Evolutionary conservation across 495 filamentous ascomycete genomes (phyloP).

Genomic region (Chaetomium cochliodes): DNA sequence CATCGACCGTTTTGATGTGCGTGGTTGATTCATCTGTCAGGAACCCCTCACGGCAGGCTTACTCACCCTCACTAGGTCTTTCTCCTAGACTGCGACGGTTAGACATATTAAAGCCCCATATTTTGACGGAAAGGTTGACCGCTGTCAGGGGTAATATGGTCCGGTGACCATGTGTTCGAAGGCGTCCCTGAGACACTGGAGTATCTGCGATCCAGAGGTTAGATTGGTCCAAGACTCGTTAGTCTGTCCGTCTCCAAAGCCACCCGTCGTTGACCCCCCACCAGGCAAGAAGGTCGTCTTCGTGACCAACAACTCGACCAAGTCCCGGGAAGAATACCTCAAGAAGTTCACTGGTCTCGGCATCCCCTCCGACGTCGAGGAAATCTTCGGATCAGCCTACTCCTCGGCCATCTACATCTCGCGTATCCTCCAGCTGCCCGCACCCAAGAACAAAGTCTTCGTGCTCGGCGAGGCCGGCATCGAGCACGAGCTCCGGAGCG

Average conservation of each 20-base stretch:
- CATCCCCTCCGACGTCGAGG: constrained; percentile 75
- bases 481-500: constrained; percentile 77
- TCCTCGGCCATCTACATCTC: constrained; percentile 95
- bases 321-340: constrained; percentile 86
- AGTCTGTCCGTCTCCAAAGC: neutral
- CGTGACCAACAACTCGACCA: constrained; percentile 98
- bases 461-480: constrained; percentile 90
- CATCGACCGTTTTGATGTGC: constrained; percentile 84
- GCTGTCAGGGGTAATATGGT: constrained; percentile 85
- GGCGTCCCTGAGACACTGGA: constrained; percentile 80
- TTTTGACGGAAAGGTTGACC: constrained; percentile 12
- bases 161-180: constrained; percentile 83
- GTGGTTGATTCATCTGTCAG: constrained; percentile 33
- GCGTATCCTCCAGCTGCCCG: constrained; percentile 75
- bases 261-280: constrained; percentile 2
- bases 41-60: neutral
- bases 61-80: constrained; percentile 62
- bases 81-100: constrained; percentile 96
- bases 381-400: constrained; percentile 95
- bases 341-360: constrained; percentile 84
- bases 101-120: constrained; percentile 16
- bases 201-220: constrained; percentile 75
- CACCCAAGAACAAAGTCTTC: constrained; percentile 85
- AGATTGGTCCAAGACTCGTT: constrained; percentile 3
- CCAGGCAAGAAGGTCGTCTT: constrained; percentile 90